Percentiles rank a stretch among this genome's conserved stretches.
Evolutionary conservation across 139 green algal species (phyloP).

Genomic region (Haematococcus sp.): DNA sequence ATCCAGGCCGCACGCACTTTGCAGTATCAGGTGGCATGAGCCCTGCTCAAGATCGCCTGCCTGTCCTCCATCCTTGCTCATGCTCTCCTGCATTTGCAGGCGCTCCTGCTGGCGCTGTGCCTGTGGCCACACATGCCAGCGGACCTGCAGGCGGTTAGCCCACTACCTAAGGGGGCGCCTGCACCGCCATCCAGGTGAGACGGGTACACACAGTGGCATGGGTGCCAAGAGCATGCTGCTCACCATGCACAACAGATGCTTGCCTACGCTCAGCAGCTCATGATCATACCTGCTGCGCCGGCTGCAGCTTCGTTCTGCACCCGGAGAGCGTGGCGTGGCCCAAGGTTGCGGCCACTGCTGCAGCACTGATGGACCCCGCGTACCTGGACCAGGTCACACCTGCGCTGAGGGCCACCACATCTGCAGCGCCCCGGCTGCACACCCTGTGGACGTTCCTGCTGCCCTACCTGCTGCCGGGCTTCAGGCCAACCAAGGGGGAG

Average conservation of each 20-base stretch:
- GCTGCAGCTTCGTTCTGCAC: background rate
- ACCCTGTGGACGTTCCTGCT: slow-evolving; percentile 65
- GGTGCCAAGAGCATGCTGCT: no score
- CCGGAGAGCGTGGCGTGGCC: slow-evolving; percentile 8
- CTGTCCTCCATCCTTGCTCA: no score
- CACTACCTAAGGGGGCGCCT: slow-evolving; percentile 45
- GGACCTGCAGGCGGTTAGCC: slow-evolving; percentile 24
- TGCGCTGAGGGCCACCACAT: slow-evolving; percentile 38
- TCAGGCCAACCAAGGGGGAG: slow-evolving; percentile 16
- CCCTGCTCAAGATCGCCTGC: no score
- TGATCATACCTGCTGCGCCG: no score
- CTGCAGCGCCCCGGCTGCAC: slow-evolving; percentile 63
- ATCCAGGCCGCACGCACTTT: no score
- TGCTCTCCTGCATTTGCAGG: no score
- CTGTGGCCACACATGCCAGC: slow-evolving; percentile 63
- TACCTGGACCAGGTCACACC: slow-evolving; percentile 44
- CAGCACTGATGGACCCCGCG: slow-evolving; percentile 41
- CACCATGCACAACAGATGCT: no score
- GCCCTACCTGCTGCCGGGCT: slow-evolving; percentile 68
- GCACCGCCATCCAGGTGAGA: slow-evolving; percentile 21
- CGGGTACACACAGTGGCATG: no score
- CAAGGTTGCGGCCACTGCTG: slow-evolving; percentile 23
- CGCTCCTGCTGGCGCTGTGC: slow-evolving; percentile 61
- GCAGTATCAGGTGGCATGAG: no score
- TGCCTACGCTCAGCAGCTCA: no score